Evolutionary conservation across 768 basidiomycete genomes (phyloP), one percentile per base, ranked within the genome.

Genomic region (Fomitopsis serialis): DNA sequence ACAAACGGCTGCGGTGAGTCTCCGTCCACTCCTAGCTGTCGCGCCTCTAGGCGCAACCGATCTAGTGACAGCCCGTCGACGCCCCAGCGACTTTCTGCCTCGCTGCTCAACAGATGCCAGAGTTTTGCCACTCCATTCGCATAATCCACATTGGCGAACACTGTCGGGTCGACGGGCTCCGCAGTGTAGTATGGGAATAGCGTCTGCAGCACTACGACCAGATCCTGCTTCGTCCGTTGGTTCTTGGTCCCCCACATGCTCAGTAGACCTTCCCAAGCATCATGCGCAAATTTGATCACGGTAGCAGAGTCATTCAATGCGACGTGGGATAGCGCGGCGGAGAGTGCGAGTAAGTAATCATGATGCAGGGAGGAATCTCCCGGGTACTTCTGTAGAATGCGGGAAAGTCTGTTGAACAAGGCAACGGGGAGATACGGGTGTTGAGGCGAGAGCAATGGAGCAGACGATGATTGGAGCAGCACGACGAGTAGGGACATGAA

Each of bases 161-260:
- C 63, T 17, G 54, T 55, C n/a, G 51, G 36, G 3, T 51, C 50
- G 11, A 23, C 17, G 3, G 32, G 40, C 12, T 55, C 45, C 11
- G 54, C 48, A 5, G 52, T 42, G 7, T 69, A 29, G 74, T 70
- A 93, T 0, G 89, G 89, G 42, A 95, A 79, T 3, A 97, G 72
- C 13, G 76, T 72, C 17, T 81, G 80, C 19, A 97, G 69, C 22
- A 90, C 76, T n/a, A 85, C 76, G 25, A 94, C 73, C 17, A 98
- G 72, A 42, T 82, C 79, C 66, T 95, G 93, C 65, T 94, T 93
- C 59, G 88, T 71, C 8, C 74, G 67, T 54, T 79, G 84, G 66
- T 84, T 85, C 70, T 91, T 92, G 17, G 87, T 87, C 2, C 77
- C 75, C 92, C 92, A 97, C 23, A 96, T 69, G 2, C 69, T 70